Evolutionary conservation across 345 rosid species (phyloP), one percentile per base, ranked within the genome.

Genomic region (Corymbia maculata): DNA sequence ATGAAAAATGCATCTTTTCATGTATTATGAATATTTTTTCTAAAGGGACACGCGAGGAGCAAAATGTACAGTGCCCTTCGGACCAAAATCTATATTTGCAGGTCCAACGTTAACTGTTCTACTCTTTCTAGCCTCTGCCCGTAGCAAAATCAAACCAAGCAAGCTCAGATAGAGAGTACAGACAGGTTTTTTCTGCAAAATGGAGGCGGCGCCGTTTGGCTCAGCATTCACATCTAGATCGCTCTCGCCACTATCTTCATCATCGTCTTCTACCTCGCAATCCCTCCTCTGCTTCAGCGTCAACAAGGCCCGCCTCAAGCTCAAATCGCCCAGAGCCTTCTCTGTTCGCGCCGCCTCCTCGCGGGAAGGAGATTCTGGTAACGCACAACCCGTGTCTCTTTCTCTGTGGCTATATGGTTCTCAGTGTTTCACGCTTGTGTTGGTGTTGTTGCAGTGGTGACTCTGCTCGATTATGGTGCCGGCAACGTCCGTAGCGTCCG

Each of bases 391-490:
- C 85, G 53, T 85, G 45, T 50, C 55, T 51, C 22, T 45, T 64
- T 13, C 15, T n/a, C 7, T 30, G 28, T 13, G 49, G 13, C 52
- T 64, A 28, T 85, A 13, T n/a, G 7, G 36, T 26, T 32, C 55
- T 85, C 7, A 13, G 36, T 22, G 7, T 75, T 36, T 32, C 19
- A 11, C 86, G 84, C n/a, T 1, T 44, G 80, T 16, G 55, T 75
- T 45, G 85, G 30, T 91, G 70, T 53, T 32, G 80, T 8, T 75
- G 53, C 89, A 94, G 99, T 89, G 51, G 99, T 98, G 88, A 97
- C 98, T 52, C 87, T 98, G 94, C 98, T 98, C 87, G 99, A 98
- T 91, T 98, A 98, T 80, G 99, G 99, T 24, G 99, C 98, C 70
- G 98, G 98, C 85, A 98, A 98, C 90, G 99, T 98, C 50, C 94